phyloP scores from a whole-genome alignment of 2,329 filamentous ascomycete species.

The Trichoderma sp. region DNA sequence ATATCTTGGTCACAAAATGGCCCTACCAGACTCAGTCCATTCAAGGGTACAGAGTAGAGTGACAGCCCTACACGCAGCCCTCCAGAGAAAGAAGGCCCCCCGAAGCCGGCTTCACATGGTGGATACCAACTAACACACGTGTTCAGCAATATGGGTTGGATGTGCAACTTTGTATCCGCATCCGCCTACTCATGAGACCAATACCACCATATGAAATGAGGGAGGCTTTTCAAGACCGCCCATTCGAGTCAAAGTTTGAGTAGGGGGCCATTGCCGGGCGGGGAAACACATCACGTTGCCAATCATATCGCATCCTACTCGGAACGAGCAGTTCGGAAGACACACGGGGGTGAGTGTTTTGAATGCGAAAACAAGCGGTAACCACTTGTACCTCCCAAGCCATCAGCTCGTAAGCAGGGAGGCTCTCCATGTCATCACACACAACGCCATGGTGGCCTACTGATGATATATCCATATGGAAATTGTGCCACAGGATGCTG shows the following conservation, averaged over 20 bases:
- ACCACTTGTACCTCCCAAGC: background rate
- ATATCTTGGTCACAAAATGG: background rate
- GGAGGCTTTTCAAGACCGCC: background rate
- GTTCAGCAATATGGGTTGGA: background rate
- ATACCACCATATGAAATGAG: background rate
- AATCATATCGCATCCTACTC: background rate
- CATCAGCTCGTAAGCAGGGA: conserved; percentile 15
- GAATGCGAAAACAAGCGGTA: conserved; percentile 1
- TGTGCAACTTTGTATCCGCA: background rate
- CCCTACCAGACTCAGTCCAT: background rate
- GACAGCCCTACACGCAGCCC: background rate
- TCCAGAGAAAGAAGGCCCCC: background rate
- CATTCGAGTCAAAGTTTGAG: background rate
- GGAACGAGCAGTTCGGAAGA: background rate
- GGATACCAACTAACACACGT: background rate
- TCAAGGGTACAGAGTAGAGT: background rate
- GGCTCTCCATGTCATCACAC: background rate
- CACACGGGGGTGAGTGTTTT: background rate
- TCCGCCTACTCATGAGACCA: background rate
- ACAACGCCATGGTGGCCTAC: background rate
- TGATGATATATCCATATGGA: background rate
- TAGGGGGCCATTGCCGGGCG: background rate
- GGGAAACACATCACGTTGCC: background rate
- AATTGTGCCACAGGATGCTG: background rate
- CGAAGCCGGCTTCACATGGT: background rate